A percentile compares a stretch with the other conserved stretches of the same genome.
These are phyloP conservation scores for Thielaviopsis punctulata DNA, from an alignment of 2,329 filamentous ascomycete species.

Conservation along the genomic window DNA sequence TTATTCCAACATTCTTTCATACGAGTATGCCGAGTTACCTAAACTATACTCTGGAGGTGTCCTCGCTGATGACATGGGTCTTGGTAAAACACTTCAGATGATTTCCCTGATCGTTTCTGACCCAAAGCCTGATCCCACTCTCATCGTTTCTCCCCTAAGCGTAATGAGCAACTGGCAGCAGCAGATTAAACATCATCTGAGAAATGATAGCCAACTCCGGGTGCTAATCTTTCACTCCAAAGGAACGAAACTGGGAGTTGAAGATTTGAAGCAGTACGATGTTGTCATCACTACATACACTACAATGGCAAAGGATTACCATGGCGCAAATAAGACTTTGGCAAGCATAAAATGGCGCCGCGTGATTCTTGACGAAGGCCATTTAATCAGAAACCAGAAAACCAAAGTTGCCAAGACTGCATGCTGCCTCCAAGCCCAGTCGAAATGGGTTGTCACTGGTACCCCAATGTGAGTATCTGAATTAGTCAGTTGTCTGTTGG, in stretches of 20 bases:
- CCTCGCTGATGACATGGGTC: slow-evolving; percentile 80
- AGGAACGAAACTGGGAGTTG: slow-evolving; percentile 31
- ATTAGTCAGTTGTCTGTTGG: neutral
- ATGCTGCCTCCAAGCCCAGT: slow-evolving; percentile 47
- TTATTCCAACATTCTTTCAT: neutral
- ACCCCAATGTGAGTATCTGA: slow-evolving; percentile 47
- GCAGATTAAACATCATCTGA: slow-evolving; percentile 59
- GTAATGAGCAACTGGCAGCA: slow-evolving; percentile 86
- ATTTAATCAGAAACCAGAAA: slow-evolving; percentile 60
- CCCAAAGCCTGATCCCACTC: slow-evolving; percentile 39
- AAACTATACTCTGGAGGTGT: slow-evolving; percentile 63
- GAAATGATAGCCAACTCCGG: slow-evolving; percentile 41
- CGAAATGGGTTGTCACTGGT: slow-evolving; percentile 64
- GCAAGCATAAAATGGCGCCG: slow-evolving; percentile 51
- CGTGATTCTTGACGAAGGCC: slow-evolving; percentile 68
- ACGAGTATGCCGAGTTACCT: slow-evolving; percentile 25
- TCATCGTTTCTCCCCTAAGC: slow-evolving; percentile 67
- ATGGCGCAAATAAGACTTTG: slow-evolving; percentile 23
- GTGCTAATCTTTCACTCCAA: slow-evolving; percentile 57
- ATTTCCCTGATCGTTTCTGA: slow-evolving; percentile 58
- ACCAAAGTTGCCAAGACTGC: slow-evolving; percentile 57
- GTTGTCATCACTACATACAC: slow-evolving; percentile 78
- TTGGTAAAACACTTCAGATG: slow-evolving; percentile 77
- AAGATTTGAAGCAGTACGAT: slow-evolving; percentile 47
- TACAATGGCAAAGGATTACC: slow-evolving; percentile 46